Conservation (phyloP, 106 monocot species). For the Allium sativum region DNA sequence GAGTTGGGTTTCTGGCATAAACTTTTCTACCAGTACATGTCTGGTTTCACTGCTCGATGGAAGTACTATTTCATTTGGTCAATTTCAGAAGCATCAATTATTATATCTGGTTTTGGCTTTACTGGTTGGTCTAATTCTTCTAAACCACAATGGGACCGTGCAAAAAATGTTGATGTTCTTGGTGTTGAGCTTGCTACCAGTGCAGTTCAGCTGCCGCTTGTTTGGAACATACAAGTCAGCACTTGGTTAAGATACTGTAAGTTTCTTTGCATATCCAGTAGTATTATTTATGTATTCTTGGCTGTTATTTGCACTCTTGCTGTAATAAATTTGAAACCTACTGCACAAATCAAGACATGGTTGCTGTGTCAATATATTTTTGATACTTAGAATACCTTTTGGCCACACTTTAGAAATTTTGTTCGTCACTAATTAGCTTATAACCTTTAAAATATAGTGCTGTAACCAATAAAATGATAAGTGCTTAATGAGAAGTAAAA, state of each 20-base stretch:
- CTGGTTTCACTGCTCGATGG: constrained; percentile 95
- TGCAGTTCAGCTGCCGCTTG: constrained; percentile 80
- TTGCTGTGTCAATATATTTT: not conserved
- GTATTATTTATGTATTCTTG: not conserved
- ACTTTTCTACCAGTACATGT: constrained; percentile 85
- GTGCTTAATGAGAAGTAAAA: too few relatives aligned
- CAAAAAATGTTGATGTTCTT: constrained; percentile 97
- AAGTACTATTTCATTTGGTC: constrained; percentile 99
- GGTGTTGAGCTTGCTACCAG: constrained; percentile 92
- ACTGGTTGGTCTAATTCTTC: constrained; percentile 77
- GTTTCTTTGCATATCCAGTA: constrained; percentile 11
- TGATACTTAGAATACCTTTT: not conserved
- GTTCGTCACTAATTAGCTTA: not conserved
- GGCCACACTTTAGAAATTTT: not conserved
- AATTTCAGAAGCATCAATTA: constrained; percentile 82
- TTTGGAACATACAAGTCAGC: constrained; percentile 99
- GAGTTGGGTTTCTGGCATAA: constrained; percentile 86
- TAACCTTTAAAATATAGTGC: not conserved
- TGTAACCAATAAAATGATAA: too few relatives aligned
- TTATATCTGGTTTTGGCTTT: constrained; percentile 88
- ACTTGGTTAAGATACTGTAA: constrained; percentile 96
- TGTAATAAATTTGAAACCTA: not conserved
- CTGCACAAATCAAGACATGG: not conserved
- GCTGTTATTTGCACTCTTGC: not conserved
- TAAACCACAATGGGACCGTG: constrained; percentile 81